Evolutionary conservation across 108 stramenopile genomes (phyloP), one percentile per base, ranked within the genome.

Genomic region (Cyclotella atomus): DNA sequence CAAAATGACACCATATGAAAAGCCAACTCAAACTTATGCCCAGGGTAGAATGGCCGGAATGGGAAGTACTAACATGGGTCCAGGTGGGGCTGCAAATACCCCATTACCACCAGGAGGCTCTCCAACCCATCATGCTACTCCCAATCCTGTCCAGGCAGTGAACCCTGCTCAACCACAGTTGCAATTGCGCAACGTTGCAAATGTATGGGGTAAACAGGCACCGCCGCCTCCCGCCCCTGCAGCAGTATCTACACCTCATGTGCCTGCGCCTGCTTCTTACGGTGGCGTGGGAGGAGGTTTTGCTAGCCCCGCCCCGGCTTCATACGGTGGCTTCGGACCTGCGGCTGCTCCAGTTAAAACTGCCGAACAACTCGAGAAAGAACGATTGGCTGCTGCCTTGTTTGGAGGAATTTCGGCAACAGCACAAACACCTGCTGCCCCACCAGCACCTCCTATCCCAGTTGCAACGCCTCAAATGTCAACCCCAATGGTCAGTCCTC

Each of bases 1-100:
- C 78, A 97, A 97, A 49, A 86, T 94, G 89, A 93, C 91, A 20
- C 92, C 96, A 0, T 97, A 97, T 68, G 96, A 91, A 68, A 95
- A 97, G 64, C 96, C 96, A n/a, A 75, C 85, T 27, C 85, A 77
- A 16, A 45, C 68, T 2, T 79, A 65, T 41, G 76, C 70, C 2
- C 74, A 72, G 9, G 57, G 67, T 44, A 23, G 71, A 32, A 76
- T 75, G 71, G 50, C 43, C 44, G 76, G 73, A 2, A 49, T 77
- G 30, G 74, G 82, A 27, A 85, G 82, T 52, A 53, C 43, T n/a
- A 68, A 46, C 16, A 76, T 73, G 54, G 77, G 75, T 38, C 88
- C 85, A 21, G 82, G 84, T 17, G 85, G 87, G 61, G 21, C 30
- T 65, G 83, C 81, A 66, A 83, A 71, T 71, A 85, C 54, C 73